Conservation (phyloP, 2,329 filamentous ascomycete genomes). For the Botryotinia narcissicola region DNA sequence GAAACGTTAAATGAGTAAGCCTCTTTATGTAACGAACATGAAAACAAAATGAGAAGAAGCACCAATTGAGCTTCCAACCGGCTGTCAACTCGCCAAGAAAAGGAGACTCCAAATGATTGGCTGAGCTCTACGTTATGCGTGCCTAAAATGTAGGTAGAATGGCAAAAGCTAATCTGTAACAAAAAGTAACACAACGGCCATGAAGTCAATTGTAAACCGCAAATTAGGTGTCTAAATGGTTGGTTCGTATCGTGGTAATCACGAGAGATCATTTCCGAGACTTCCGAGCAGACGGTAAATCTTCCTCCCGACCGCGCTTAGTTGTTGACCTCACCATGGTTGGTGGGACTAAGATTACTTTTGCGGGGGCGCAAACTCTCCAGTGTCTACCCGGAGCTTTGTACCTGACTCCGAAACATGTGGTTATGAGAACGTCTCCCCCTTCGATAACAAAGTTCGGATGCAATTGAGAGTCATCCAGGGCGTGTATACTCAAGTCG, state of each 20-base stretch:
- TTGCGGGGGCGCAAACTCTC: not conserved
- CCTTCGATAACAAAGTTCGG: not conserved
- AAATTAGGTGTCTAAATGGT: not conserved
- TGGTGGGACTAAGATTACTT: not conserved
- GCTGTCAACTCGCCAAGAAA: not conserved
- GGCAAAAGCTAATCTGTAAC: not conserved
- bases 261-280: not conserved
- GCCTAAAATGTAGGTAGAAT: not conserved
- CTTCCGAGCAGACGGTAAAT: not conserved
- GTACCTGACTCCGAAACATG: not conserved
- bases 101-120: not conserved
- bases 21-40: not conserved
- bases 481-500: not conserved
- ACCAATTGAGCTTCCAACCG: not conserved
- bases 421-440: not conserved
- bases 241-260: not conserved
- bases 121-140: not conserved
- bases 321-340: not conserved
- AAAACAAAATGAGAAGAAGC: not conserved
- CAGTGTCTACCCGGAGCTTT: not conserved
- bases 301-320: not conserved
- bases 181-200: not conserved
- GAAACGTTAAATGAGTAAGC: not conserved
- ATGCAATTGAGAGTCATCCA: not conserved
- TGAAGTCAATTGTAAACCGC: not conserved